Evolutionary conservation across 2,329 filamentous ascomycete species (phyloP).

Genomic region (Scopulariopsis brevicaulis): DNA sequence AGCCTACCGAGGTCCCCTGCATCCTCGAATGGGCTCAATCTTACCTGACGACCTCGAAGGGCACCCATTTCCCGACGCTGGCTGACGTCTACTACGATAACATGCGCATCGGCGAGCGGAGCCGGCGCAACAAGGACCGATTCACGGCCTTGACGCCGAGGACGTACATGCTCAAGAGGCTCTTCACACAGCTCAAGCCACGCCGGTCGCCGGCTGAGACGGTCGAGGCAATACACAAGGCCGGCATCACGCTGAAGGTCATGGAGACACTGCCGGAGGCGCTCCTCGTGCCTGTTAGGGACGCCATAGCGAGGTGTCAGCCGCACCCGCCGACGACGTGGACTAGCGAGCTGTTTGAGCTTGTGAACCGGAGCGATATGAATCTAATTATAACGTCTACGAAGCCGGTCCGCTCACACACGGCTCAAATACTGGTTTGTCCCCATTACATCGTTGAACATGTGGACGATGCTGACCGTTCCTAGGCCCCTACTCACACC

Average conservation of each 20-base stretch:
- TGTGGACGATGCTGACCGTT: neutral
- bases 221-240: slow-evolving; percentile 63
- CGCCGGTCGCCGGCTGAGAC: slow-evolving; percentile 45
- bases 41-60: slow-evolving; percentile 26
- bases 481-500: slow-evolving; percentile 48
- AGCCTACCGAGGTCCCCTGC: slow-evolving; percentile 19
- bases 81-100: slow-evolving; percentile 31
- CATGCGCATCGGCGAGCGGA: slow-evolving; percentile 21
- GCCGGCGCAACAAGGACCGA: slow-evolving; percentile 21
- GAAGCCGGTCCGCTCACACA: slow-evolving; percentile 16
- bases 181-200: slow-evolving; percentile 48
- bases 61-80: slow-evolving; percentile 27
- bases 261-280: slow-evolving; percentile 80
- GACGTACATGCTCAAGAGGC: slow-evolving; percentile 57
- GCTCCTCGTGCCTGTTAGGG: slow-evolving; percentile 67
- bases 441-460: neutral
- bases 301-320: slow-evolving; percentile 77
- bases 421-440: slow-evolving; percentile 26
- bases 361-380: slow-evolving; percentile 76
- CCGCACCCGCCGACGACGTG: slow-evolving; percentile 70
- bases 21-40: slow-evolving; percentile 43
- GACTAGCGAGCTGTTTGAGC: slow-evolving; percentile 56
- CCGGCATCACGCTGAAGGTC: slow-evolving; percentile 53
- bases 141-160: slow-evolving; percentile 47
- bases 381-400: slow-evolving; percentile 48